Conservation (phyloP, 176 grass and related monocot species). For the Triticum urartu region DNA sequence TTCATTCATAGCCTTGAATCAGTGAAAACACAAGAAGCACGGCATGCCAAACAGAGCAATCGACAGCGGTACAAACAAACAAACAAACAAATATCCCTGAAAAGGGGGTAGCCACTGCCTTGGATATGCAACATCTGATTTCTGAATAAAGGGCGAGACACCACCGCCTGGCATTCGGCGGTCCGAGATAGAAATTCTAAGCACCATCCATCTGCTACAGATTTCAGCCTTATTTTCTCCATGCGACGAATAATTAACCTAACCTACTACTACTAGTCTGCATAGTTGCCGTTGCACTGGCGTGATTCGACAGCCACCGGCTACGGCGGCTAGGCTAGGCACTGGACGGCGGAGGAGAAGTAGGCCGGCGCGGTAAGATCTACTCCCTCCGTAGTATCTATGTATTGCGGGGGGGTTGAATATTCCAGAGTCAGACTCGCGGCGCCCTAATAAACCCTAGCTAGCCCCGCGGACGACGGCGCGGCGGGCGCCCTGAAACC, state of each 20-base stretch:
- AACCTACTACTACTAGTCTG: neutral
- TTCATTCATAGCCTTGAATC: too few species aligned
- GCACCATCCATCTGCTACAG: too few species aligned
- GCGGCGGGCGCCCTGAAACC: neutral
- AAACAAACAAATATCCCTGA: too few species aligned
- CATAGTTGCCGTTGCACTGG: neutral
- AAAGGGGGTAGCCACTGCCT: neutral
- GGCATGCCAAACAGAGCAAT: neutral
- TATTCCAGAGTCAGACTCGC: neutral
- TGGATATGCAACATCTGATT: neutral
- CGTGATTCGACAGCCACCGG: neutral
- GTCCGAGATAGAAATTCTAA: too few species aligned
- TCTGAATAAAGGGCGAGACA: too few species aligned
- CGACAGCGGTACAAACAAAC: too few species aligned
- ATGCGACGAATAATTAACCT: neutral
- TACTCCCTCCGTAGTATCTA: neutral
- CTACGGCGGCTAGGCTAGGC: too few species aligned
- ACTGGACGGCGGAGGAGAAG: neutral
- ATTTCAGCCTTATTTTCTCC: too few species aligned
- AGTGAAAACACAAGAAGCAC: neutral
- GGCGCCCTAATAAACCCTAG: slow-evolving; percentile 4
- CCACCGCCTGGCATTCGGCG: too few species aligned
- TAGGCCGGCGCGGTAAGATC: neutral
- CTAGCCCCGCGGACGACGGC: neutral
- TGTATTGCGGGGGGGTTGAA: too few species aligned